Evolutionary conservation across 176 grass and related monocot genomes (phyloP), one percentile per base, ranked within the genome.

Genomic region (Elymus sibiricus): DNA sequence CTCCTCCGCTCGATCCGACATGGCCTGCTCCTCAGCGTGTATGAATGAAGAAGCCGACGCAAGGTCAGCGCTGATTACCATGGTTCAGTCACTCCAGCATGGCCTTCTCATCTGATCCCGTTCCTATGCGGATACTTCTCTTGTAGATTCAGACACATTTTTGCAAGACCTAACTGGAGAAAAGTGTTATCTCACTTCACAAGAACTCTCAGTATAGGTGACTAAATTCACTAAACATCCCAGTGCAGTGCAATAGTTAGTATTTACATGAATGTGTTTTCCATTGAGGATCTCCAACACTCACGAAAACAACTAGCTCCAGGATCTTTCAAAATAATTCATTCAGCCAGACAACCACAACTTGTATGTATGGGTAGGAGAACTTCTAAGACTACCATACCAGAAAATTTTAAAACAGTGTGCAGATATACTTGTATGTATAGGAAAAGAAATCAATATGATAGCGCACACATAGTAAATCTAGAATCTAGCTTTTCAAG

Each of bases 81-180:
- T 94, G 96, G 93, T 98, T 49, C 96, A 98, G 35, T 88, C 87
- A 76, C 96, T 98, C 88, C 93, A 98, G 70, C 90, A 92, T 86
- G 91, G 12, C 37, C 21, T 25, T 21, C 32, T 53, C 79, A 67
- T 27, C 62, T 61, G 56, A 51, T 28, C 27, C 82, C 37, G 31
- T 25, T 38, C 37, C 61, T 11, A 46, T 64, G 69, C 32, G 71
- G 19, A 78, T 51, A 32, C 10, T 59, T 78, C 31, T 76, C 49
- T 86, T 79, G 44, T 84, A 98, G 94, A 98, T 99, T 83, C 88
- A 90, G 26, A 99, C 94, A 58, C 97, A 99, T n/a, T 81, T 94
- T 96, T 83, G 97, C 97, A 58, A 94, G 97, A 74, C 88, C 92
- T 35, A 99, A 99, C 51, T 96, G 97, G 97, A 96, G 97, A 79